Percentiles rank a stretch among this genome's conserved stretches.
Conservation (phyloP, 2,329 filamentous ascomycete genomes). For the Talaromyces marneffei region DNA sequence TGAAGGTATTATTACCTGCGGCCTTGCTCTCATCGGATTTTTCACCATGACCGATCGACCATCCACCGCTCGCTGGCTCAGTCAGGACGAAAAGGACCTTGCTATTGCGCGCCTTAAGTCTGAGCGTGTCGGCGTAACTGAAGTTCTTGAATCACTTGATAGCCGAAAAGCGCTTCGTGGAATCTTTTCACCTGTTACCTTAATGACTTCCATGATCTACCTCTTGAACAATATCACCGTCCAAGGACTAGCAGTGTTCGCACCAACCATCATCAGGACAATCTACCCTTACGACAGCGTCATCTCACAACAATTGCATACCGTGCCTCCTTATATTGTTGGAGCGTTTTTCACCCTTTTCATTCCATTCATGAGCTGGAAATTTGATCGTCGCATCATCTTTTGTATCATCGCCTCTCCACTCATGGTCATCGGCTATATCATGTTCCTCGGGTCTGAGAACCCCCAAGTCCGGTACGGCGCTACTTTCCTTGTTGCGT, state of each 20-base stretch:
- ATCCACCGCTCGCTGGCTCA: conserved; percentile 67
- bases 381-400: conserved; percentile 62
- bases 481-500: conserved; percentile 73
- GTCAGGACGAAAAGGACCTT: conserved; percentile 60
- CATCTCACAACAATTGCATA: conserved; percentile 57
- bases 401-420: conserved; percentile 66
- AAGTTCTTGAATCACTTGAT: conserved; percentile 60
- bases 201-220: conserved; percentile 55
- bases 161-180: conserved; percentile 54
- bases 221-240: conserved; percentile 60
- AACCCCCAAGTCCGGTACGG: conserved; percentile 65
- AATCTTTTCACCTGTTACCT: conserved; percentile 58
- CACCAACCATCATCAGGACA: conserved; percentile 62
- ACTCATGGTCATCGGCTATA: conserved; percentile 67
- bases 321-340: conserved; percentile 57
- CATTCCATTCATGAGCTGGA: conserved; percentile 68
- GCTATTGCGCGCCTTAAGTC: conserved; percentile 60
- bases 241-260: conserved; percentile 64
- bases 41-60: conserved; percentile 70
- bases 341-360: conserved; percentile 76
- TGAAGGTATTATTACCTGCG: conserved; percentile 58
- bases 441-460: conserved; percentile 61
- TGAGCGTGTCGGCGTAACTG: conserved; percentile 56
- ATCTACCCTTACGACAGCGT: conserved; percentile 58
- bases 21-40: conserved; percentile 53